phyloP scores from a whole-genome alignment of 2,329 filamentous ascomycete genomes.

The Kalmusia sp. region DNA sequence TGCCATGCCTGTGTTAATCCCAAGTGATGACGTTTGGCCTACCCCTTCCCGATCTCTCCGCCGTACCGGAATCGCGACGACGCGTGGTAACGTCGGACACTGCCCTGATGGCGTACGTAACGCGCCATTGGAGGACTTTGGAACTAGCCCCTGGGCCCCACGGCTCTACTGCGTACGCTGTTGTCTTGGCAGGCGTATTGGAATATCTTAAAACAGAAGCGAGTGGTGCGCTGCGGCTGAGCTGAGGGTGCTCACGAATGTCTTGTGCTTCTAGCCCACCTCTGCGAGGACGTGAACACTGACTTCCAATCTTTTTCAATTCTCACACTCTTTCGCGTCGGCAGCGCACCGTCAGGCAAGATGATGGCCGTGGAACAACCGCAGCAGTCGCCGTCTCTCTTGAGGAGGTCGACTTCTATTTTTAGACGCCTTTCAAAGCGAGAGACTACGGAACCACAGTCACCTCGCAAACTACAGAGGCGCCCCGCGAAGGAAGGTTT shows the following conservation, averaged over 20 bases:
- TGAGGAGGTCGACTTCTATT: conserved; percentile 9
- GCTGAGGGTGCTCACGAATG: not conserved
- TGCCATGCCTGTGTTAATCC: conserved; percentile 1
- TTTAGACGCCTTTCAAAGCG: conserved; percentile 14
- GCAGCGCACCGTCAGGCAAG: not conserved
- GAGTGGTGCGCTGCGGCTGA: conserved; percentile 9
- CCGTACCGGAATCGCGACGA: not conserved
- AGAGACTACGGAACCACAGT: not conserved
- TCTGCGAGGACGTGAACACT: not conserved
- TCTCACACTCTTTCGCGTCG: not conserved
- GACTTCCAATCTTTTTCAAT: not conserved
- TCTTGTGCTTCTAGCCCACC: not conserved
- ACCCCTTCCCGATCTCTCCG: conserved; percentile 2
- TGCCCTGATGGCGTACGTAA: not conserved
- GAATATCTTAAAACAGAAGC: conserved; percentile 9
- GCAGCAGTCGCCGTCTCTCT: conserved; percentile 6
- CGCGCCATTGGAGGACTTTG: conserved; percentile 1
- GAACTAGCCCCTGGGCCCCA: not conserved
- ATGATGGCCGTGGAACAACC: conserved; percentile 13
- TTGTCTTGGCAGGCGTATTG: conserved; percentile 10
- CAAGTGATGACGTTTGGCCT: conserved; percentile 6
- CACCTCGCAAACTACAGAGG: conserved; percentile 4
- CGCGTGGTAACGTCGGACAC: conserved; percentile 1
- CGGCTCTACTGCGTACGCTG: not conserved
- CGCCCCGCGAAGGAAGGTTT: not conserved